Evolutionary conservation across 1,284 basidiomycete species (phyloP), one percentile per base, ranked within the genome.

Genomic region (Ganoderma meredithae): DNA sequence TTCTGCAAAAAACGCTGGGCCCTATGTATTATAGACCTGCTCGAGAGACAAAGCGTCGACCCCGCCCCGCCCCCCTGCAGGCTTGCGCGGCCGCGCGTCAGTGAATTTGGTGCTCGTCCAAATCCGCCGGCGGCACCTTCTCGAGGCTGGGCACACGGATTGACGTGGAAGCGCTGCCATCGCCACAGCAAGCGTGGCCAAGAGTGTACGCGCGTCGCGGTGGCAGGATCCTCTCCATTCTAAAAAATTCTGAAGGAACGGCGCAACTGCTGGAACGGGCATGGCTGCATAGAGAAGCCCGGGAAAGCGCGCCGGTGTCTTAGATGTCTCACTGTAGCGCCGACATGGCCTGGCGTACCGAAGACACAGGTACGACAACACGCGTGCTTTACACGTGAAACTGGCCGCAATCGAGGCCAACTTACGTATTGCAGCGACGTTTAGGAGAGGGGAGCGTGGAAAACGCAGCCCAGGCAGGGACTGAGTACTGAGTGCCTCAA

Each of bases 161-260:
- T 56, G 31, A 36, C 27, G 31, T 19, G 55, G 33, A 31, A 15
- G 27, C 33, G 36, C 7, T 5, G 17, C 33, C 36, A 22, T 39
- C 55, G 17, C 10, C 33, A 39, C 19, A 12, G 55, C 55, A 12
- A 13, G 33, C 12, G 33, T n/a, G 4, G 55, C 17, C 55, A 33
- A 36, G 19, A n/a, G 33, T 2, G 19, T 58, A 58, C 36, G 19
- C 55, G 55, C 55, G 55, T 58, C 27, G 55, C 6, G 19, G 39
- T 33, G 55, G 55, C 55, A 58, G 47, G 7, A 19, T 31, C 27
- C 31, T 22, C 55, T 58, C 55, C 55, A 58, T 58, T 19, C 55
- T 58, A 58, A 33, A 58, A 33, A 58, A 58, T 36, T 58, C 33
- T 17, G n/a, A 9, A 33, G 52, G 52, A 55, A 58, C 55, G 12